Percentiles rank a stretch among this genome's conserved stretches.
phyloP scores from a whole-genome alignment of 2,329 filamentous ascomycete species.

The Epichloe bromicola region DNA sequence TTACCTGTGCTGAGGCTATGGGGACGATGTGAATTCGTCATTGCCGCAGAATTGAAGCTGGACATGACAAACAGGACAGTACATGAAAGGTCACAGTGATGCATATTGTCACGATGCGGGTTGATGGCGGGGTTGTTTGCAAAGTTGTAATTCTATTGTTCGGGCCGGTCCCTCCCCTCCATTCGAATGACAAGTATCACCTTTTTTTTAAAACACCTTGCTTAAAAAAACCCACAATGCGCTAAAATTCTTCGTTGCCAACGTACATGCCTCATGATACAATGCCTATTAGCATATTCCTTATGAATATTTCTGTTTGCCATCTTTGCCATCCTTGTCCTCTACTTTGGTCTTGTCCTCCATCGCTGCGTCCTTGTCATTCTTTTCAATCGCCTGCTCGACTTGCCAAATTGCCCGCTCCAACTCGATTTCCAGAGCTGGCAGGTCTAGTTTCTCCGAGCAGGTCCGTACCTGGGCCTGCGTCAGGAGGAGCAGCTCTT shows the following conservation, averaged over 20 bases:
- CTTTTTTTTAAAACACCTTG: background rate
- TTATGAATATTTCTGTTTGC: background rate
- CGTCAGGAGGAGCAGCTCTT: conserved; percentile 30
- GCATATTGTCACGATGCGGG: too few relatives aligned
- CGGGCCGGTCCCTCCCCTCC: too few relatives aligned
- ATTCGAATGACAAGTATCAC: too few relatives aligned
- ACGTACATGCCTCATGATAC: background rate
- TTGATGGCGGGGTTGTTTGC: too few relatives aligned
- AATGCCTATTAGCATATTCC: background rate
- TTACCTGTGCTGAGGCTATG: conserved; percentile 5
- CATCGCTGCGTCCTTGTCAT: conserved; percentile 6
- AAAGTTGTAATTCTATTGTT: too few relatives aligned
- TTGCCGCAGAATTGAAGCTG: background rate
- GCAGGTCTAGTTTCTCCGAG: conserved; percentile 49
- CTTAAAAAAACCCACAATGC: background rate
- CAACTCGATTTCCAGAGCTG: conserved; percentile 58
- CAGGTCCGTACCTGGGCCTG: conserved; percentile 42
- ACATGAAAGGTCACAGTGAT: too few relatives aligned
- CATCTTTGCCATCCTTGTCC: conserved; percentile 1
- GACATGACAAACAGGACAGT: too few relatives aligned
- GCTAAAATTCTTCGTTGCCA: too few relatives aligned
- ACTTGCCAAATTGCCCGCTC: conserved; percentile 69
- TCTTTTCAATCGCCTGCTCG: conserved; percentile 33
- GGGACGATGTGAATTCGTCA: background rate
- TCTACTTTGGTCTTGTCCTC: background rate